These are phyloP conservation scores for Penicillium ochrochloron DNA, from an alignment of 495 filamentous ascomycete species.

Conservation along the genomic window DNA sequence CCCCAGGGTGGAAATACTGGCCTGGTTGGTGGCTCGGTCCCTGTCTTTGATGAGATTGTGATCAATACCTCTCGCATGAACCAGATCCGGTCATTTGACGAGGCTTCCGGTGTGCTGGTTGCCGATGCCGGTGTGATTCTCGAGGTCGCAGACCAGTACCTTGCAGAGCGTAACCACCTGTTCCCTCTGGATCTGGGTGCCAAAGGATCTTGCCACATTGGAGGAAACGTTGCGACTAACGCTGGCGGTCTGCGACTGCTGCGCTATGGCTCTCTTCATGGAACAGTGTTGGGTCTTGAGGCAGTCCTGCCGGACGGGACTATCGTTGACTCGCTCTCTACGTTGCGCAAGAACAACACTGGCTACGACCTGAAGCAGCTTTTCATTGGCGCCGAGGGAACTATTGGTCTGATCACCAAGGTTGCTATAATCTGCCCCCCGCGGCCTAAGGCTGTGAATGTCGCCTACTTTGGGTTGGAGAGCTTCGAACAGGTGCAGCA, in stretches of 20 bases:
- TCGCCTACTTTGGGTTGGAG: constrained; percentile 85
- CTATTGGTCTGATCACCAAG: constrained; percentile 90
- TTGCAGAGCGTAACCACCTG: constrained; percentile 78
- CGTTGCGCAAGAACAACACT: constrained; percentile 95
- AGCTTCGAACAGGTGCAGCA: constrained; percentile 83
- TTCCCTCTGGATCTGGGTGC: constrained; percentile 96
- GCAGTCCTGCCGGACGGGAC: constrained; percentile 92
- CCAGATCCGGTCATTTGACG: constrained; percentile 86
- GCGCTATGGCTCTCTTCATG: constrained; percentile 92
- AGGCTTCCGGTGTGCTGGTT: constrained; percentile 88
- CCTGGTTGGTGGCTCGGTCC: constrained; percentile 90
- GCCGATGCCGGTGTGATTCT: constrained; percentile 90
- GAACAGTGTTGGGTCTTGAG: constrained; percentile 88
- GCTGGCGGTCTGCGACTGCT: constrained; percentile 89
- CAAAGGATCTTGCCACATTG: constrained; percentile 96
- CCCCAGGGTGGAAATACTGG: constrained; percentile 97
- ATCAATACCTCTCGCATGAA: constrained; percentile 89
- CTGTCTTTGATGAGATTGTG: constrained; percentile 97
- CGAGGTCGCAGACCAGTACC: constrained; percentile 81
- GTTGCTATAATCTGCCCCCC: constrained; percentile 89
- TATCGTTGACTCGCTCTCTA: constrained; percentile 83
- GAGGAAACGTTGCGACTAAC: constrained; percentile 98
- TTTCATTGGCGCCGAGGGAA: constrained; percentile 94
- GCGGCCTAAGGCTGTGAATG: constrained; percentile 80
- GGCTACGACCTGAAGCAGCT: constrained; percentile 98